Evolutionary conservation across 495 filamentous ascomycete species (phyloP), one percentile per base, ranked within the genome.

Genomic region (Tuber magnatum): DNA sequence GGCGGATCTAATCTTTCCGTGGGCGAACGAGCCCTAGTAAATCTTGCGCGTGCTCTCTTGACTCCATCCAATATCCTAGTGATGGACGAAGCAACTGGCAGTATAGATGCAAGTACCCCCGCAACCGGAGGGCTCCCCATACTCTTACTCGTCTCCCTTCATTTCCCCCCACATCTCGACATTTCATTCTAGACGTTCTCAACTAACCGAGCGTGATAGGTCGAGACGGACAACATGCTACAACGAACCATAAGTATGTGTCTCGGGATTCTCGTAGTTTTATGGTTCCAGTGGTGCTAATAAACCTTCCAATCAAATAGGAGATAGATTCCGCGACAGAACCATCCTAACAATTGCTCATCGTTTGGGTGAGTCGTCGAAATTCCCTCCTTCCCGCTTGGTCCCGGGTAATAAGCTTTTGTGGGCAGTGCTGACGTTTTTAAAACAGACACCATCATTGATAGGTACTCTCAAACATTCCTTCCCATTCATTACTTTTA

Each of bases 261-360:
- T 71, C 70, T 39, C 56, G 56, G 32, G 70, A 72, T 56, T 81
- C 68, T 68, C 10, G 24, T 51, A 12, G 74, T 72, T 71, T 75
- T 74, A 74, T 77, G 74, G 79, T 76, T 81, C 75, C 72, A 77
- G 48, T 81, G 74, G 35, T 65, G 56, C 68, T 80, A 10, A 80
- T 77, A 69, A 61, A 69, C 73, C 39, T 35, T 76, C 81, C 75
- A 61, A 68, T 75, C 28, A 20, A 70, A 81, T 48, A 81, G 80
- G 80, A 22, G 80, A 81, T 28, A 71, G 78, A 56, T 81, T 81
- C 71, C 76, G 78, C 12, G 75, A 97, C 82, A 89, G 94, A 32
- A 99, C 96, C 28, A 98, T 99, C 83, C 93, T 99, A 81, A 98
- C 96, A 1, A 97, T 99, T 81, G 95, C 95, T 70, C 95, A 99